Conservation (phyloP, 768 basidiomycete species). For the Trametes gibbosa region DNA sequence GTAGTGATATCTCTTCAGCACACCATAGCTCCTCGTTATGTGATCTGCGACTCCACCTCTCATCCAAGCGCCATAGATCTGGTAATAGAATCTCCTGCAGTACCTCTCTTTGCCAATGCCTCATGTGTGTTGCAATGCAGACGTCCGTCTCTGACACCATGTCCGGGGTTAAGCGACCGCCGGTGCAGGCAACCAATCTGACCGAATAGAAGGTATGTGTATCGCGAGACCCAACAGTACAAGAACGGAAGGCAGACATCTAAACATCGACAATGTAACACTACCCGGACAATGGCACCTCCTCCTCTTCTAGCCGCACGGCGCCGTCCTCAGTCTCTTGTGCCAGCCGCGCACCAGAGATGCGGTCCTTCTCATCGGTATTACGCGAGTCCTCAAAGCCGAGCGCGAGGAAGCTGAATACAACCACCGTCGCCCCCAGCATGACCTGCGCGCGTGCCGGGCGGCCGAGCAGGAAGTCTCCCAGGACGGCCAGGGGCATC, state of each 20-base stretch:
- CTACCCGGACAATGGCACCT: neutral
- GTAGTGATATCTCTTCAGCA: neutral
- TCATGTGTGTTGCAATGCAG: neutral
- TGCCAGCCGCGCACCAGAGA: constrained; percentile 16
- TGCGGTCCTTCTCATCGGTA: constrained; percentile 23
- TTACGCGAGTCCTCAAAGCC: constrained; percentile 51
- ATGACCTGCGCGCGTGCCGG: constrained; percentile 59
- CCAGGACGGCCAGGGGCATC: constrained; percentile 86
- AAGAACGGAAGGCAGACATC: neutral
- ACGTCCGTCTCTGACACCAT: neutral
- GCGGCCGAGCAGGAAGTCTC: constrained; percentile 67
- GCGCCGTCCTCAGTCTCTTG: constrained; percentile 13
- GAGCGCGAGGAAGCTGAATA: constrained; percentile 73
- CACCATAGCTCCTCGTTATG: neutral
- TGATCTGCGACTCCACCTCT: neutral
- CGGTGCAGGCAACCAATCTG: neutral
- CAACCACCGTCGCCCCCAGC: constrained; percentile 72
- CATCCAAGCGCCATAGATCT: neutral
- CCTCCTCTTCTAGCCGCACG: constrained; percentile 14
- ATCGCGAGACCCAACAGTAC: neutral
- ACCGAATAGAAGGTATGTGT: neutral
- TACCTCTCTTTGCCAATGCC: neutral
- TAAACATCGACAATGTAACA: neutral
- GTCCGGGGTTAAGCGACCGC: neutral
- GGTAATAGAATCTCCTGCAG: too few relatives aligned